Evolutionary conservation across 768 basidiomycete species (phyloP).

Genomic region (Agaricus sinodeliciosus): DNA sequence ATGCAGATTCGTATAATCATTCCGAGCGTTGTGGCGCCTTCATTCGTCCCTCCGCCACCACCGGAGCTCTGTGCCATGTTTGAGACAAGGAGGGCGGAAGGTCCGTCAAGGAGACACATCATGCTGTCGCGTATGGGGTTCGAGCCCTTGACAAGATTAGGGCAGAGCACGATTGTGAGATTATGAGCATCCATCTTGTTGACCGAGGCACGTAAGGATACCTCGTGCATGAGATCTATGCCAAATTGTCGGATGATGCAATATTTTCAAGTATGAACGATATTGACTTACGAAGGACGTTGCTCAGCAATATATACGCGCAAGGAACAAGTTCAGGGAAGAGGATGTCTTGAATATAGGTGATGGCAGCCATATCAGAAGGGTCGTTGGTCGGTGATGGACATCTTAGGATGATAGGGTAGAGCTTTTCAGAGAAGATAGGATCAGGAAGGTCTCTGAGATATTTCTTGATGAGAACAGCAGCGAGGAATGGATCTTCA

Average conservation of each 20-base stretch:
- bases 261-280: background rate
- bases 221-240: constrained; percentile 73
- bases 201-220: constrained; percentile 55
- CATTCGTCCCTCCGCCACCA: constrained; percentile 9
- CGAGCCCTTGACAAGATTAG: constrained; percentile 69
- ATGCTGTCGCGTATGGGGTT: constrained; percentile 66
- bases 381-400: constrained; percentile 48
- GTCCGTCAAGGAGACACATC: constrained; percentile 61
- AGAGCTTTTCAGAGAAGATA: constrained; percentile 66
- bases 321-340: constrained; percentile 66
- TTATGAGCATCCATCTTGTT: constrained; percentile 85
- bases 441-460: constrained; percentile 75
- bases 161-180: constrained; percentile 70
- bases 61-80: constrained; percentile 14
- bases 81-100: constrained; percentile 30
- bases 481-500: constrained; percentile 72
- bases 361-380: constrained; percentile 49
- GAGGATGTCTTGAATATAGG: constrained; percentile 63
- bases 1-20: constrained; percentile 72
- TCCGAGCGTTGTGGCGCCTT: constrained; percentile 61
- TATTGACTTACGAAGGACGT: constrained; percentile 49
- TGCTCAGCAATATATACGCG: constrained; percentile 65
- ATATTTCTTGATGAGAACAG: constrained; percentile 83
- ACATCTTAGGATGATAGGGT: constrained; percentile 61
- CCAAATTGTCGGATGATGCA: constrained; percentile 10